Conservation (phyloP, 257 asterid species). For the Nicotiana tomentosiformis region DNA sequence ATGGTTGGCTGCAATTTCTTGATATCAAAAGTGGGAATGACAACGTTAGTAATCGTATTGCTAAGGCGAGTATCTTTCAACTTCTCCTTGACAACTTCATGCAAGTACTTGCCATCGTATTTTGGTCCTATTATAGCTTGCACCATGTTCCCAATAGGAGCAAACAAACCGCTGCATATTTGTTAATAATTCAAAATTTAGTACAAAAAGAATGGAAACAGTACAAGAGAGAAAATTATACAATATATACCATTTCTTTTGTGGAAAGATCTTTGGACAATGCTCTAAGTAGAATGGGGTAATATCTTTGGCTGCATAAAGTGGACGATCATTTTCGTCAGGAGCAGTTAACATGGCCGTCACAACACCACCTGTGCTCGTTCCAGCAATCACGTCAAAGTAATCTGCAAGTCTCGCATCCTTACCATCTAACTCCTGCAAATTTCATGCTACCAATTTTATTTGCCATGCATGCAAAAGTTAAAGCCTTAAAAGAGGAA, state of each 20-base stretch:
- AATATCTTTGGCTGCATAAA: slow-evolving; percentile 50
- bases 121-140: slow-evolving; percentile 25
- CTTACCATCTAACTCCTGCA: slow-evolving; percentile 47
- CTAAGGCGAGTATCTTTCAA: slow-evolving; percentile 28
- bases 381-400: slow-evolving; percentile 61
- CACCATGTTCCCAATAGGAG: slow-evolving; percentile 1
- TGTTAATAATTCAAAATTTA: not conserved
- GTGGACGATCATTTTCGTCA: slow-evolving; percentile 34
- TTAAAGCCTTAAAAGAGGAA: too few species aligned
- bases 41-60: slow-evolving; percentile 39
- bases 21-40: slow-evolving; percentile 52
- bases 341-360: slow-evolving; percentile 60
- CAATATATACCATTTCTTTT: not conserved
- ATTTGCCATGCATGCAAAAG: not conserved
- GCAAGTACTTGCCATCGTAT: slow-evolving; percentile 41
- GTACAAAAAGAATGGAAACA: not conserved
- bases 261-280: slow-evolving; percentile 38
- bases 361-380: slow-evolving; percentile 65
- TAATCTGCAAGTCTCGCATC: slow-evolving; percentile 57
- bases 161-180: slow-evolving; percentile 27
- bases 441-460: not conserved
- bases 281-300: slow-evolving; percentile 37
- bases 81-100: slow-evolving; percentile 23
- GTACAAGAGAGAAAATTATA: not conserved
- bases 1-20: slow-evolving; percentile 36